These are phyloP conservation scores for Styphnolobium japonicum DNA, from an alignment of 306 rosid genomes.

Conservation along the genomic window DNA sequence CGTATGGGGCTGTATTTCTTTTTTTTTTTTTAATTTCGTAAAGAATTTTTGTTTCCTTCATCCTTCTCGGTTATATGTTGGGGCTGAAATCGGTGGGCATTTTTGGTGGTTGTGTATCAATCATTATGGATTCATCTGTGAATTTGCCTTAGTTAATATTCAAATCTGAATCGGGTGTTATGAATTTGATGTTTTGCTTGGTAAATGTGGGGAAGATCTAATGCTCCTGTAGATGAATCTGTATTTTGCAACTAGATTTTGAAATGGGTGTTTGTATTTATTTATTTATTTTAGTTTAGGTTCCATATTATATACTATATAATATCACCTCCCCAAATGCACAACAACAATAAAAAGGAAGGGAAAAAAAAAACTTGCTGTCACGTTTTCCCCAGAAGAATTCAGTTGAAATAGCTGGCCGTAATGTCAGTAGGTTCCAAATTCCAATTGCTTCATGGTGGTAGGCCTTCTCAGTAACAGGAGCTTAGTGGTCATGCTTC, in stretches of 20 bases:
- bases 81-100: not conserved
- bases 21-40: not conserved
- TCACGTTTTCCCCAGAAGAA: not conserved
- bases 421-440: not conserved
- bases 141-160: not conserved
- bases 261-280: constrained; percentile 3
- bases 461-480: no score
- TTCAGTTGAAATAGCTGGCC: not conserved
- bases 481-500: not conserved
- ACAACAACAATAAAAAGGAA: not conserved
- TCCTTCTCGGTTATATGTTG: not conserved
- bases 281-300: not conserved
- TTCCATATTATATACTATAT: not conserved
- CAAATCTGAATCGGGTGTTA: not conserved
- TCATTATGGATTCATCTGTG: not conserved
- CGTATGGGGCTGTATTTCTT: not conserved
- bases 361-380: not conserved
- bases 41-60: not conserved
- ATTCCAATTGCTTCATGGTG: not conserved
- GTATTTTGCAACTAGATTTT: constrained; percentile 12
- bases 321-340: not conserved
- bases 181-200: not conserved
- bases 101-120: not conserved
- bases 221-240: not conserved
- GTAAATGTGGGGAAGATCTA: constrained; percentile 11